phyloP scores from a whole-genome alignment of 805 yeast genomes.

The Sugiyamaella floridensis region DNA sequence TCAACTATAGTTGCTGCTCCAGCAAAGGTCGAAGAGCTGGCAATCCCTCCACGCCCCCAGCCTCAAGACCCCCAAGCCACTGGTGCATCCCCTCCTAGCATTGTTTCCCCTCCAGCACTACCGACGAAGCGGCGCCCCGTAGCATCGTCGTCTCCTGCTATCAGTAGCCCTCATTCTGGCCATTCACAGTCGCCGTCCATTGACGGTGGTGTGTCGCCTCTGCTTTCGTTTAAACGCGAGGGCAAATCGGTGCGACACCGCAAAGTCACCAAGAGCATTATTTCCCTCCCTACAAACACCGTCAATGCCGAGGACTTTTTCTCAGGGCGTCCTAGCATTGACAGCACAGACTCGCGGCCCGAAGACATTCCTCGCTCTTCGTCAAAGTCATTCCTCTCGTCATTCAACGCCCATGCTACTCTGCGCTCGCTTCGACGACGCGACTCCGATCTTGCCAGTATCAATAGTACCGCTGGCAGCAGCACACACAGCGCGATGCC shows the following conservation, averaged over 20 bases:
- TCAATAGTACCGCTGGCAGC: neutral
- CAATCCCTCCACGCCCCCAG: neutral
- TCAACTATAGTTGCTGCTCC: no score
- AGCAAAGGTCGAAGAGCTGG: neutral
- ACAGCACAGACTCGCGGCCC: slow-evolving; percentile 1
- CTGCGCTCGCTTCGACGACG: neutral
- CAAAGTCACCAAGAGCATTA: slow-evolving; percentile 9
- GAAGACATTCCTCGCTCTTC: neutral
- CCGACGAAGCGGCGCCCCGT: neutral
- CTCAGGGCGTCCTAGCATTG: slow-evolving; percentile 7
- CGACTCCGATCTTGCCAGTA: neutral
- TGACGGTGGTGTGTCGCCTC: slow-evolving; percentile 6
- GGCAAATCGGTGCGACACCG: slow-evolving; percentile 7
- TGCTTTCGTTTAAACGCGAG: slow-evolving; percentile 12
- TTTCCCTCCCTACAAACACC: slow-evolving; percentile 10
- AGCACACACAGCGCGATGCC: neutral
- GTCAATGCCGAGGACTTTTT: slow-evolving; percentile 8
- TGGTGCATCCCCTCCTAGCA: neutral
- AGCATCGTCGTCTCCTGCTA: neutral
- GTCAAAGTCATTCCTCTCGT: neutral
- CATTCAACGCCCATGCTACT: neutral
- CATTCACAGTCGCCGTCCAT: neutral
- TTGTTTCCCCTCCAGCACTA: neutral
- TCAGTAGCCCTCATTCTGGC: neutral
- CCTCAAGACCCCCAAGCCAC: neutral